Evolutionary conservation across 345 rosid genomes (phyloP).

Genomic region (Murraya paniculata): DNA sequence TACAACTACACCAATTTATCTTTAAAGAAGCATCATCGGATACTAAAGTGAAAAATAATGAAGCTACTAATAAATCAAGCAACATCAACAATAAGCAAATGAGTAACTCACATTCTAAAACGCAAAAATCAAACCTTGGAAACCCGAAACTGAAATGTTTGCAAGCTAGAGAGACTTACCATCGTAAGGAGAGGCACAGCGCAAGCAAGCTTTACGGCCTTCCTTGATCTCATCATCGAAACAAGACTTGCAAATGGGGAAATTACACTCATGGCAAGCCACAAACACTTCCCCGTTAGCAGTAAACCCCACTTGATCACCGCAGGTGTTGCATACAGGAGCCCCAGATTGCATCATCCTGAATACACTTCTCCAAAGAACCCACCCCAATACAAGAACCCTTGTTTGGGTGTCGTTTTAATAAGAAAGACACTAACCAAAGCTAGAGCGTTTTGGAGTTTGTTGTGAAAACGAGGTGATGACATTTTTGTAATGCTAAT

Average conservation of each 20-base stretch:
- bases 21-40: no score
- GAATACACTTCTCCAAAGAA: background rate
- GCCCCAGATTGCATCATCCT: conserved; percentile 81
- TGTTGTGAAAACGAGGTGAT: conserved; percentile 21
- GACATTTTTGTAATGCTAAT: conserved; percentile 26
- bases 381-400: conserved; percentile 11
- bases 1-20: background rate
- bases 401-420: conserved; percentile 14
- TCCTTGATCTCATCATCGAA: conserved; percentile 81
- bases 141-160: background rate
- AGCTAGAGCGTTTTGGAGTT: conserved; percentile 12
- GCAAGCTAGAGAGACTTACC: conserved; percentile 31
- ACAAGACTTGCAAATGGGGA: conserved; percentile 89
- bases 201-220: conserved; percentile 74
- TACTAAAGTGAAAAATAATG: background rate
- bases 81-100: background rate
- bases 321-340: conserved; percentile 81
- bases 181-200: conserved; percentile 72
- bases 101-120: background rate
- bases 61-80: background rate
- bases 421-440: conserved; percentile 25
- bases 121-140: background rate
- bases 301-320: conserved; percentile 63
- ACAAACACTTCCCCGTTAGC: conserved; percentile 68
- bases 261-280: conserved; percentile 82